A percentile compares a stretch with the other conserved stretches of the same genome.
These are phyloP conservation scores for Betula pendula DNA, from an alignment of 306 rosid species.

Conservation along the genomic window DNA sequence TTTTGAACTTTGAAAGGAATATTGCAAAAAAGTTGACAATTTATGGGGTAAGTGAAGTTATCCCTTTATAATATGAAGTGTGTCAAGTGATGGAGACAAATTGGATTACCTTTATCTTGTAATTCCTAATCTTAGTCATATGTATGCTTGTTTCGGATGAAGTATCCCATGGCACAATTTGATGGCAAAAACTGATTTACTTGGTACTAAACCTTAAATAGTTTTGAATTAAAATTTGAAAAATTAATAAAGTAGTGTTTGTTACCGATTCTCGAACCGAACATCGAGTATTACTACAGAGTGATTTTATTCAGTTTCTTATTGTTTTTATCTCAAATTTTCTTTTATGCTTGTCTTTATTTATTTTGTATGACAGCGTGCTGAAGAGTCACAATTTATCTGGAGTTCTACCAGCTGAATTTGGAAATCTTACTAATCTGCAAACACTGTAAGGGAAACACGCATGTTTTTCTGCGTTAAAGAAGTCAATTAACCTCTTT, in stretches of 20 bases:
- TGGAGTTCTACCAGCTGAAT: conserved; percentile 57
- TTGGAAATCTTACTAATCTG: conserved; percentile 62
- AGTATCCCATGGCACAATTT: neutral
- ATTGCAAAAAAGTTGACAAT: no score
- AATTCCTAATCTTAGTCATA: neutral
- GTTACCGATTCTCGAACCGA: neutral
- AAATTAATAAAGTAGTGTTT: no score
- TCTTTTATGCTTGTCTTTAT: neutral
- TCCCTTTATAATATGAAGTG: neutral
- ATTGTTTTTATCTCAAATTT: neutral
- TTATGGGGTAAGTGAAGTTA: no score
- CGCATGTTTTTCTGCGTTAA: neutral
- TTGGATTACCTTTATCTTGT: neutral
- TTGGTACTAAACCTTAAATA: neutral
- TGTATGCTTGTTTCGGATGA: neutral
- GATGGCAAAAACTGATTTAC: neutral
- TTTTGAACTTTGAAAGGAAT: no score
- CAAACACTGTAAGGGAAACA: conserved; percentile 48
- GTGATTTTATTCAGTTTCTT: neutral
- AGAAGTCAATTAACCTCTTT: neutral
- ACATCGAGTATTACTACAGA: neutral
- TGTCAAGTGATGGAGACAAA: neutral
- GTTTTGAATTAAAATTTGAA: neutral
- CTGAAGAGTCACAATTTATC: conserved; percentile 52
- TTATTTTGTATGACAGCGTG: conserved; percentile 24